Percentiles rank a stretch among this genome's conserved stretches.
These are phyloP conservation scores for Kwoniella dendrophila DNA, from an alignment of 768 basidiomycete species.

Conservation along the genomic window DNA sequence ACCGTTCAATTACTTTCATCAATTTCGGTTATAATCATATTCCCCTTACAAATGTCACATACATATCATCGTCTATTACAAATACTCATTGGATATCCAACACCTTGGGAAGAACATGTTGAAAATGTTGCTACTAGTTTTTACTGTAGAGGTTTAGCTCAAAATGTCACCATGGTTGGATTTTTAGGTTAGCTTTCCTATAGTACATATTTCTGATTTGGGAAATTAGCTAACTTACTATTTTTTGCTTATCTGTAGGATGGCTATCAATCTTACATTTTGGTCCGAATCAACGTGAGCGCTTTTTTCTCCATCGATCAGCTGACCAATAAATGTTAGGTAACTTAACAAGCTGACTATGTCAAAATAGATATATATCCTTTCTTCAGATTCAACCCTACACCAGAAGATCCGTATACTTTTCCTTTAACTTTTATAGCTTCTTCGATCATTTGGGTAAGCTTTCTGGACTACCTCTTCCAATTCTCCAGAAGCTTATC, in stretches of 20 bases:
- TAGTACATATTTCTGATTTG: too few relatives aligned
- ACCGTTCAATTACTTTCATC: conserved; percentile 57
- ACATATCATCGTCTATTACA: conserved; percentile 53
- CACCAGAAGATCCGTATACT: conserved; percentile 58
- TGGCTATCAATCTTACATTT: conserved; percentile 58
- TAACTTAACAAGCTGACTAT: neutral
- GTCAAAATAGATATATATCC: conserved; percentile 55
- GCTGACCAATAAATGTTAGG: neutral
- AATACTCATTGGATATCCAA: conserved; percentile 52
- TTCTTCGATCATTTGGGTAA: conserved; percentile 57
- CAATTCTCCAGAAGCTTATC: neutral
- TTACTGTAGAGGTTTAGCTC: conserved; percentile 58
- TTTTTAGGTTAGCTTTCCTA: conserved; percentile 29
- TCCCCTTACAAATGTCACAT: conserved; percentile 58
- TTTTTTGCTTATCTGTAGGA: conserved; percentile 36
- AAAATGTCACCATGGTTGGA: conserved; percentile 57
- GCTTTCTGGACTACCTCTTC: neutral
- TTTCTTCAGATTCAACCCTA: conserved; percentile 57
- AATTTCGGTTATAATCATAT: conserved; percentile 55
- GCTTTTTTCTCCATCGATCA: neutral
- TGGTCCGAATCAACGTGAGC: conserved; percentile 56
- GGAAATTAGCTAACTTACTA: neutral
- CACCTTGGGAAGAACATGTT: conserved; percentile 56
- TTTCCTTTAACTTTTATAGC: conserved; percentile 58
- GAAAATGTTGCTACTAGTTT: conserved; percentile 55